Conservation (phyloP, 192 early-diverging fungal genomes). For the Backusella circina region DNA sequence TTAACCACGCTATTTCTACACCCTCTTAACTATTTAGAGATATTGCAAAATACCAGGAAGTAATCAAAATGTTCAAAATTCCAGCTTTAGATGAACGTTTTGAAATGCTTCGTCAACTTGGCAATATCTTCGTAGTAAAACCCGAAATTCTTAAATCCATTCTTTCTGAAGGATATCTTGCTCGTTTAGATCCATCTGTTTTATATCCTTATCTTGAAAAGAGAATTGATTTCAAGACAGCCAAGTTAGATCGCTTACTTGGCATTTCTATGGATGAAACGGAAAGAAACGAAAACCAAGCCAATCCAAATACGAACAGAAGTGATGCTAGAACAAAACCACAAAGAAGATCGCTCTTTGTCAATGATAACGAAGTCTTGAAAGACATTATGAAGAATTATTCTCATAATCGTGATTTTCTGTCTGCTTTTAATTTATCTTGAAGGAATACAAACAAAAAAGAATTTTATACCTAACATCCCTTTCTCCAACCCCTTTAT, state of each 20-base stretch:
- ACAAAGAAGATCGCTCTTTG: slow-evolving; percentile 32
- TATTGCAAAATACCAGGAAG: slow-evolving; percentile 91
- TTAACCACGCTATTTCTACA: background rate
- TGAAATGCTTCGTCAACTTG: slow-evolving; percentile 86
- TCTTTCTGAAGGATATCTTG: slow-evolving; percentile 80
- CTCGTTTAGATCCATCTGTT: slow-evolving; percentile 71
- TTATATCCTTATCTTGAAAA: slow-evolving; percentile 86
- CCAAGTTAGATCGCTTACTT: slow-evolving; percentile 54
- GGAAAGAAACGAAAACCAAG: slow-evolving; percentile 2
- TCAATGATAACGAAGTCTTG: slow-evolving; percentile 35
- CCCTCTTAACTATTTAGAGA: slow-evolving; percentile 52
- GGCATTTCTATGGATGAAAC: slow-evolving; percentile 29
- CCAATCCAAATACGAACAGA: background rate
- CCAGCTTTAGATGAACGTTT: slow-evolving; percentile 78
- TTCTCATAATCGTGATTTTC: slow-evolving; percentile 30
- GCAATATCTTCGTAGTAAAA: slow-evolving; percentile 90
- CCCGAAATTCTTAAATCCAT: slow-evolving; percentile 87
- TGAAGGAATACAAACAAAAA: background rate
- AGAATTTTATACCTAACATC: background rate
- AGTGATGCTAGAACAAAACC: background rate
- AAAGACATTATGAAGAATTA: slow-evolving; percentile 37
- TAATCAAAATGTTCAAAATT: slow-evolving; percentile 71
- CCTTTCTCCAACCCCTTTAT: background rate
- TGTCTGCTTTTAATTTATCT: slow-evolving; percentile 30
- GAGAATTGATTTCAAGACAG: slow-evolving; percentile 80